Evolutionary conservation across 1,284 basidiomycete species (phyloP).

Genomic region (Exsudoporus floridanus): DNA sequence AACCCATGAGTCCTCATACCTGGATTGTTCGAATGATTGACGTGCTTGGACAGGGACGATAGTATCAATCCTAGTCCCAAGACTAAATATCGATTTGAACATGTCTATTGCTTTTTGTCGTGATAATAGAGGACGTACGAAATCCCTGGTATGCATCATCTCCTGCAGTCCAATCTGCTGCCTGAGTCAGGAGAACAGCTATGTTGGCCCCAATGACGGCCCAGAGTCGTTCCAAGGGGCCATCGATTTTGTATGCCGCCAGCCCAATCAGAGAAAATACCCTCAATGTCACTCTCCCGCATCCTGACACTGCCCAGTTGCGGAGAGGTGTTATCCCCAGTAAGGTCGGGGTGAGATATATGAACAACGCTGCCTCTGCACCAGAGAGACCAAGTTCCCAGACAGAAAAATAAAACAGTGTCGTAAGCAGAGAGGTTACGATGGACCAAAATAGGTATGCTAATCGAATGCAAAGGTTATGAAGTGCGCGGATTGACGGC

Average conservation of each 20-base stretch:
- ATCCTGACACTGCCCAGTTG: constrained; percentile 45
- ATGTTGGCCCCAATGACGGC: constrained; percentile 58
- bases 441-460: constrained; percentile 89
- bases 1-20: constrained; percentile 38
- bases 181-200: constrained; percentile 51
- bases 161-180: constrained; percentile 54
- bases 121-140: constrained; percentile 43
- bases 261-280: constrained; percentile 58
- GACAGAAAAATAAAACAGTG: constrained; percentile 90
- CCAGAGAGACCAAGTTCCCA: constrained; percentile 86
- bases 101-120: neutral
- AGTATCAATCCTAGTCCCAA: constrained; percentile 66
- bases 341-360: constrained; percentile 65
- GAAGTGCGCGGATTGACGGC: neutral
- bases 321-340: constrained; percentile 49
- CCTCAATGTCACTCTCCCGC: constrained; percentile 51
- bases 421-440: constrained; percentile 79
- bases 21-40: constrained; percentile 81
- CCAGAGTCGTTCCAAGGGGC: constrained; percentile 56
- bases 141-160: constrained; percentile 54
- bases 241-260: constrained; percentile 56
- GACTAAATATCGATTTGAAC: constrained; percentile 42
- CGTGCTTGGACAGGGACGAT: constrained; percentile 73
- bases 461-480: constrained; percentile 33
- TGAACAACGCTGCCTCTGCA: constrained; percentile 68